Evolutionary conservation across 2,329 filamentous ascomycete genomes (phyloP), one percentile per base, ranked within the genome.

Genomic region (Stromatinia cepivora): DNA sequence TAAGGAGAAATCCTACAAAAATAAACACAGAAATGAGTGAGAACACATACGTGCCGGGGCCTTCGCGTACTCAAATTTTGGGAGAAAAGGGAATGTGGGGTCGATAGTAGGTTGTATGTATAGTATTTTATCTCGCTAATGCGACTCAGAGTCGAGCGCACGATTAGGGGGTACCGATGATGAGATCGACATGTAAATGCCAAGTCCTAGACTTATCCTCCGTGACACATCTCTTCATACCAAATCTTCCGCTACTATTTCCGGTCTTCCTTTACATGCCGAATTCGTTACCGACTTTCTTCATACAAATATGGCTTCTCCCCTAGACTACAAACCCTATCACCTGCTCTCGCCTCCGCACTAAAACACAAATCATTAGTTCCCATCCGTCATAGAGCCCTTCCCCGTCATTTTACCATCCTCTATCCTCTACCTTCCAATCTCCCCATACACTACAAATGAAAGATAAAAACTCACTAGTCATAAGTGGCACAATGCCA

Each of bases 401-500:
- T 28, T 20, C 22, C 1, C n/a, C 2, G 11, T 5, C 4, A 54
- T 34, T 25, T 11, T 36, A 59, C 17, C 25, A 39, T 2, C 42
- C 20, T 28, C 17, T 20, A 28, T n/a, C 13, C 7, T 3, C 7
- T 9, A n/a, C 3, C 28, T 28, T 31, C 20, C 17, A n/a, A 62
- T 34, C 4, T 4, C 3, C 31, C 20, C 7, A 9, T 36, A 48
- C 20, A 20, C 31, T 7, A 10, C 42, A n/a, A 34, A 62, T 0
- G 5, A 63, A 20, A 28, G 39, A 20, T 3, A 54, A 4, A 0
- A 36, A 63, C 61, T 52, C n/a, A 63, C 61, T 69, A 69, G 39
- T 71, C 67, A 69, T 71, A 71, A n/a, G 66, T 71, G 22, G 67
- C 67, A 48, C 59, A 61, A 66, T 69, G 59, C 52, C 54, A 70